A percentile compares a stretch with the other conserved stretches of the same genome.
Evolutionary conservation across 176 grass and related monocot species (phyloP).

Genomic region (Eragrostis nindensis): DNA sequence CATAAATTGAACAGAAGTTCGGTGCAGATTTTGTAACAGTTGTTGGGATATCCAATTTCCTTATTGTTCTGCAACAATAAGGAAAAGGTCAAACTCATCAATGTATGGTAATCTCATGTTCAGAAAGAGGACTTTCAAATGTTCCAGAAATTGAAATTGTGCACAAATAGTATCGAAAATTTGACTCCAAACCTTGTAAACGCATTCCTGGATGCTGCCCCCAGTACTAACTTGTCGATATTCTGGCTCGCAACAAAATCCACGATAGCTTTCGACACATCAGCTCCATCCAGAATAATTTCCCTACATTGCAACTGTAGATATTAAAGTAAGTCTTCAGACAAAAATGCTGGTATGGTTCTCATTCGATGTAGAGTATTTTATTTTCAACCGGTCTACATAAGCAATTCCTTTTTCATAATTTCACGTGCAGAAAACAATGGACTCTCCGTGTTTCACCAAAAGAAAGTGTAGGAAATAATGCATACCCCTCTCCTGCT

Average conservation of each 20-base stretch:
- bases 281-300: constrained; percentile 66
- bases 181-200: constrained; percentile 57
- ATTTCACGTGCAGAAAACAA: background rate
- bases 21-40: constrained; percentile 62
- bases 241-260: constrained; percentile 56
- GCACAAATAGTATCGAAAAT: background rate
- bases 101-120: constrained; percentile 1
- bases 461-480: background rate
- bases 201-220: constrained; percentile 63
- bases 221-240: constrained; percentile 70
- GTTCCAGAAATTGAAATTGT: background rate
- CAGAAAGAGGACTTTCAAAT: background rate
- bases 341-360: constrained; percentile 8
- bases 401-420: background rate
- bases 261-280: constrained; percentile 72
- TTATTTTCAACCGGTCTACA: background rate
- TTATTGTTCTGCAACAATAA: constrained; percentile 56
- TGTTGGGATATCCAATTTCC: constrained; percentile 72
- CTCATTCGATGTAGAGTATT: background rate
- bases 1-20: constrained; percentile 69
- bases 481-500: constrained; percentile 73
- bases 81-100: constrained; percentile 27
- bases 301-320: constrained; percentile 88
- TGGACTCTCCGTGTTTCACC: background rate
- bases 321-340: constrained; percentile 54